A percentile compares a stretch with the other conserved stretches of the same genome.
Evolutionary conservation across 305 asterid species (phyloP).

Genomic region (Vinca major): DNA sequence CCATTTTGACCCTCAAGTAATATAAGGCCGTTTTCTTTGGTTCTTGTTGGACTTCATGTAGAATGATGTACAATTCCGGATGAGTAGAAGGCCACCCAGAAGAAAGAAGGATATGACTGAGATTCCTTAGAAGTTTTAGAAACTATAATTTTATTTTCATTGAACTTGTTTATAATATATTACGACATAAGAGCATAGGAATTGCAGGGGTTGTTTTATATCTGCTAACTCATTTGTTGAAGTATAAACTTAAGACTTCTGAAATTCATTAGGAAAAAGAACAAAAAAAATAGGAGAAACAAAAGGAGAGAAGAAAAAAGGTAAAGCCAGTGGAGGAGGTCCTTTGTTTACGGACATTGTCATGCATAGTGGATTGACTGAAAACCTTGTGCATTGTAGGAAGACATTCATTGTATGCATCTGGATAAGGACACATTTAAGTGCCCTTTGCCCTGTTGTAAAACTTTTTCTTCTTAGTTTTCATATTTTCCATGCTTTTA

Average conservation of each 20-base stretch:
- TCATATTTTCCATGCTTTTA: neutral
- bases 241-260: neutral
- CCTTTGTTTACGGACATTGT: slow-evolving; percentile 31
- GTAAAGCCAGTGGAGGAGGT: slow-evolving; percentile 31
- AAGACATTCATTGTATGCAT: slow-evolving; percentile 14
- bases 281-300: neutral
- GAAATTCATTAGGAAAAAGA: neutral
- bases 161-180: neutral
- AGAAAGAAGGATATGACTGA: neutral
- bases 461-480: slow-evolving; percentile 5
- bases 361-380: slow-evolving; percentile 21
- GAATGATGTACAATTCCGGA: neutral
- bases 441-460: slow-evolving; percentile 8
- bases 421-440: slow-evolving; percentile 3
- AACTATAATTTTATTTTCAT: no score
- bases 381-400: slow-evolving; percentile 16
- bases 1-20: neutral
- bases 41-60: slow-evolving; percentile 1
- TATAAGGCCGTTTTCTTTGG: neutral
- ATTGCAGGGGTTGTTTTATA: neutral
- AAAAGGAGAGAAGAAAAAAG: neutral
- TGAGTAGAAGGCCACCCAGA: slow-evolving; percentile 2
- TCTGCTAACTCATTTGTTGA: neutral
- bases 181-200: neutral
- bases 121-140: neutral